phyloP scores from a whole-genome alignment of 345 rosid species.

The Trapa incisa region DNA sequence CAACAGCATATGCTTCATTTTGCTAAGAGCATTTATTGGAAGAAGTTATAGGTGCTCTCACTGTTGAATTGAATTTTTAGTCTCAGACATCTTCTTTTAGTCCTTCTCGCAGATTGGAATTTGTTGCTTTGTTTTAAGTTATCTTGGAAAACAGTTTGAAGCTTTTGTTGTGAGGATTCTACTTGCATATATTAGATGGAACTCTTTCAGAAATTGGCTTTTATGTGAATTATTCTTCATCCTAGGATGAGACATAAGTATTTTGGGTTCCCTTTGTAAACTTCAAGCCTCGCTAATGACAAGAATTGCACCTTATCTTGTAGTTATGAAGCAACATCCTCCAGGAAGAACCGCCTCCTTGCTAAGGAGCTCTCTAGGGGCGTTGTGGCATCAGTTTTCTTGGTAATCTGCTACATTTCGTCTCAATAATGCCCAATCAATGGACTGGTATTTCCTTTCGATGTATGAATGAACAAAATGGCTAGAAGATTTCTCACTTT shows the following conservation, averaged over 20 bases:
- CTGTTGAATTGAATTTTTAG: background rate
- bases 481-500: background rate
- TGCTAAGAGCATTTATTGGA: background rate
- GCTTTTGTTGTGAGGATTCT: background rate
- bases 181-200: background rate
- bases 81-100: background rate
- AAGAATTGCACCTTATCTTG: conserved; percentile 3
- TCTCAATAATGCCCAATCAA: background rate
- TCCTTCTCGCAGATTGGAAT: background rate
- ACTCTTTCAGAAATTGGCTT: background rate
- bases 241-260: background rate
- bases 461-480: background rate
- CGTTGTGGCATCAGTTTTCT: conserved; percentile 65
- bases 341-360: conserved; percentile 60
- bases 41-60: background rate
- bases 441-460: background rate
- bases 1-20: background rate
- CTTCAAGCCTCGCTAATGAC: background rate
- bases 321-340: conserved; percentile 85
- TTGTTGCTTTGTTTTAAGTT: background rate
- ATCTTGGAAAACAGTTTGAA: background rate
- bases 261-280: background rate
- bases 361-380: conserved; percentile 61
- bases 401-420: conserved; percentile 30
- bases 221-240: background rate